Evolutionary conservation across 2,329 filamentous ascomycete genomes (phyloP).

Genomic region (Fusarium nygamai): DNA sequence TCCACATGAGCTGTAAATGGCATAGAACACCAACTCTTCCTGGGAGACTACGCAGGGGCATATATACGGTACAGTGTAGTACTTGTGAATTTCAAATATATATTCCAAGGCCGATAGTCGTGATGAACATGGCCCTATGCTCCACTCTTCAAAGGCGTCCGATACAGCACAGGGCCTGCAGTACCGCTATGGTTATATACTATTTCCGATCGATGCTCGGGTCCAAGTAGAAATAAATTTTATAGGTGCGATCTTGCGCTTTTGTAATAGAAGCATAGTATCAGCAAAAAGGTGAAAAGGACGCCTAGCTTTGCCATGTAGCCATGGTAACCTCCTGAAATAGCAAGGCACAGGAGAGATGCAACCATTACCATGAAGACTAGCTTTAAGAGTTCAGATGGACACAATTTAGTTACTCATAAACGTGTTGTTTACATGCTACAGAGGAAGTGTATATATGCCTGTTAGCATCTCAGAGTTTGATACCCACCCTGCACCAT

Average conservation of each 20-base stretch:
- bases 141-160: not conserved
- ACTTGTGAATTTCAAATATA: not conserved
- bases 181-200: not conserved
- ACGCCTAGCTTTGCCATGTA: not conserved
- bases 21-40: not conserved
- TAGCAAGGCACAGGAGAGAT: not conserved
- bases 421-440: not conserved
- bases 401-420: not conserved
- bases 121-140: not conserved
- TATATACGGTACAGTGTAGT: not conserved
- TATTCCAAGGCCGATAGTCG: not conserved
- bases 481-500: not conserved
- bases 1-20: not conserved
- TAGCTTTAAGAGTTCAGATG: not conserved
- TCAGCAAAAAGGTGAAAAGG: not conserved
- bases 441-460: not conserved
- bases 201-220: not conserved
- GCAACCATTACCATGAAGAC: not conserved
- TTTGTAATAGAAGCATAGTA: not conserved
- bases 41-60: no score
- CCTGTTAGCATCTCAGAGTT: not conserved
- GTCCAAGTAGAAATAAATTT: no score
- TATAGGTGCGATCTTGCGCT: not conserved
- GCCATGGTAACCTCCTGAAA: not conserved
- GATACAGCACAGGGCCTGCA: not conserved